Percentiles rank a stretch among this genome's conserved stretches.
Conservation (phyloP, 2,329 filamentous ascomycete genomes). For the Aspergillus carbonarius region DNA sequence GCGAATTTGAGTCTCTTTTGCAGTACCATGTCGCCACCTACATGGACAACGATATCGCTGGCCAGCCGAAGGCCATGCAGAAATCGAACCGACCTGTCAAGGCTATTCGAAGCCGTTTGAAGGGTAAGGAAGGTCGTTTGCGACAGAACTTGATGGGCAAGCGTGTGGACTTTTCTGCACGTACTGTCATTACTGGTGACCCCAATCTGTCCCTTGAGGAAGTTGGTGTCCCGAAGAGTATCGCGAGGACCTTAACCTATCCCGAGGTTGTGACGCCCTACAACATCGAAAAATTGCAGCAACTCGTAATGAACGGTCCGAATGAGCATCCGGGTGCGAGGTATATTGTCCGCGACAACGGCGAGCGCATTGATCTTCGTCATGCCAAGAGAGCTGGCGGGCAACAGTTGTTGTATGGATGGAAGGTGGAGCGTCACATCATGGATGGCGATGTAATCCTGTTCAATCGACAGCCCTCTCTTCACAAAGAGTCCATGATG, state of each 20-base stretch:
- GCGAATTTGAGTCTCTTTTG: conserved; percentile 85
- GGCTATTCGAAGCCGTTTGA: conserved; percentile 92
- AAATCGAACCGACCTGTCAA: conserved; percentile 97
- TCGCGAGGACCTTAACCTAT: conserved; percentile 89
- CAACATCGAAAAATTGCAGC: conserved; percentile 90
- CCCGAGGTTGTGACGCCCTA: conserved; percentile 96
- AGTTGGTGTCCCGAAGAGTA: conserved; percentile 92
- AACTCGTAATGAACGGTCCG: conserved; percentile 87
- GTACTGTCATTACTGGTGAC: conserved; percentile 99
- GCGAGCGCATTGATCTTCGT: conserved; percentile 89
- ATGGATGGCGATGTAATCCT: conserved; percentile 97
- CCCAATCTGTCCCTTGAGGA: conserved; percentile 95
- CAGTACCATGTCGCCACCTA: conserved; percentile 99
- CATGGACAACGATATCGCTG: conserved; percentile 99
- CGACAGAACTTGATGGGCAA: conserved; percentile 99
- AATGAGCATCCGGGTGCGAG: conserved; percentile 94
- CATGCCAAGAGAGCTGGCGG: conserved; percentile 81
- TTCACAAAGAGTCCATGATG: conserved; percentile 99
- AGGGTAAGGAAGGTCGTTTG: conserved; percentile 97
- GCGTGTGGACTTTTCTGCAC: conserved; percentile 97
- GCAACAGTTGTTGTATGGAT: conserved; percentile 89
- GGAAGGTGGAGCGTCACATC: conserved; percentile 97
- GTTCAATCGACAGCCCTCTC: conserved; percentile 98
- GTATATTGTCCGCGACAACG: conserved; percentile 91
- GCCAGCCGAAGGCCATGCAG: conserved; percentile 88